Evolutionary conservation across 176 grass and related monocot genomes (phyloP), one percentile per base, ranked within the genome.

Genomic region (Oryza longistaminata): DNA sequence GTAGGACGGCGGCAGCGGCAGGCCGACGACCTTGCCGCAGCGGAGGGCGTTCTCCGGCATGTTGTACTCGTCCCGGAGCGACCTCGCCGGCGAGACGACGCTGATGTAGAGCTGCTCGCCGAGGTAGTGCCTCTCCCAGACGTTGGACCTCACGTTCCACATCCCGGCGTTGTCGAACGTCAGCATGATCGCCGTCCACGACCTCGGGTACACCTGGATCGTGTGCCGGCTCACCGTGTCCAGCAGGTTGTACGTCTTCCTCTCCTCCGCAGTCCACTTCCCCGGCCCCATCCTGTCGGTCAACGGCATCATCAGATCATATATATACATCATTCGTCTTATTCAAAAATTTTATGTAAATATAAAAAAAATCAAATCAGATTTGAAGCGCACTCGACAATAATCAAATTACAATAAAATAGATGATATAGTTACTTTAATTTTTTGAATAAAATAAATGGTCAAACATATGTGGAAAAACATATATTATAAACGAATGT

Each of bases 141-240:
- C 55, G 80, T 93, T 90, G 72, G 88, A 86, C 50, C 85, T 50
- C 2, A 93, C 10, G 81, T 90, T 93, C 91, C 91, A 93, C 91
- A 93, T 93, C 4, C 91, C 91, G 0, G 91, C 88, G 81, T 93
- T 91, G 85, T 93, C 91, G 81, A 93, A 93, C 2, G 91, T 93
- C 7, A 91, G 73, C 85, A 93, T 88, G 37, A 93, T 82, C 10
- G 85, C 91, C 43, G 91, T 71, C 91, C 91, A 93, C 31, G 85
- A n/a, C n/a, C n/a, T 15, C 34, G 91, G 88, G 77, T 91, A 93
- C 58, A 93, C 91, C 77, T 93, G 91, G 85, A 93, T 80, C 9
- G 85, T 19, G 88, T 93, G 91, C 85, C 91, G 81, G 88, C 91
- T 93, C 85, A 93, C 88, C 40, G 78, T 70, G 70, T 93, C 91